Evolutionary conservation across 768 basidiomycete species (phyloP), one percentile per base, ranked within the genome.

Genomic region (Pulveroboletus sp.): DNA sequence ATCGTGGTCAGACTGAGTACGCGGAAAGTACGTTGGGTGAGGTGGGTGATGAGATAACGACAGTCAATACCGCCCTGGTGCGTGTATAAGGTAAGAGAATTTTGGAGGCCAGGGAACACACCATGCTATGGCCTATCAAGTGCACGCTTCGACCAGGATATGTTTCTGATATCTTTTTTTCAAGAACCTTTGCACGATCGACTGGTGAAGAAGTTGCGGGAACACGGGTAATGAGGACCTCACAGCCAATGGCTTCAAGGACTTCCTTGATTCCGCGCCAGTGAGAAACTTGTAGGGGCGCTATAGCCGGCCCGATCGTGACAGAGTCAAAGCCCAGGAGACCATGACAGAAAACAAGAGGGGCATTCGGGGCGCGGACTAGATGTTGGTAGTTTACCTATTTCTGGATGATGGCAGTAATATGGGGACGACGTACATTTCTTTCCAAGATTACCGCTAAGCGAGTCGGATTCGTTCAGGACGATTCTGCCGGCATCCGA

Each of bases 191-290:
- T 2, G 97, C 97, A 45, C 97, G 78, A 56, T 97, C 90, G 42
- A 85, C 72, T 14, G 93, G 89, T 19, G 87, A 87, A 58, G 89
- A 90, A 2, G 92, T 95, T 0, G 93, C 93, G 1, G 97, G 94
- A 1, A 98, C 94, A 13, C 92, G 82, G 0, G 94, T 93, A 60
- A 97, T 89, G 59, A 98, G 79, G 31, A 97, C 89, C 64, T 98
- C 87, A 12, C 79, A 80, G 16, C 92, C 94, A 62, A 88, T 93
- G 32, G 87, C 78, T 60, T 94, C 85, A 7, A 99, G 75, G 16
- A 89, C 93, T 64, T 97, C 91, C 61, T 88, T 86, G 55, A 99
- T 95, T 7, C 97, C 97, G 32, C 95, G 80, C 97, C 97, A 99
- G 66, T 99, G 94, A 2, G 87, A 78, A 35, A 99, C 91, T 60